Conservation (phyloP, 208 protist genomes). For the Angomonas ambiguus region DNA sequence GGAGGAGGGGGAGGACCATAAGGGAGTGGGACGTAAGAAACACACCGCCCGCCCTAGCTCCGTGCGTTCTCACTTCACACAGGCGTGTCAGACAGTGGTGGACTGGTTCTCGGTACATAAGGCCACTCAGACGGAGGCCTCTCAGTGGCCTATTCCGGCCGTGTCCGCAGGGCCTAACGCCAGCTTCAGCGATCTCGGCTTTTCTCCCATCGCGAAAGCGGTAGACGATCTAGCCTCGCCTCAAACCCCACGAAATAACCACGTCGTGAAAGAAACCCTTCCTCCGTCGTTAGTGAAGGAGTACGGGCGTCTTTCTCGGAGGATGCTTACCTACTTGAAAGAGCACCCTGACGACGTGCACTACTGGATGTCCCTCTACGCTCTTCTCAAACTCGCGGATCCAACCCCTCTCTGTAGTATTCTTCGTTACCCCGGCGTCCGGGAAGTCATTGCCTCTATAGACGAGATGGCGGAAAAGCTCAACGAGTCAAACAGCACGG, state of each 20-base stretch:
- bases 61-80: neutral
- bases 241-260: neutral
- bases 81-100: neutral
- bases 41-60: neutral
- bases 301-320: constrained; percentile 24
- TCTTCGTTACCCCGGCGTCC: neutral
- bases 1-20: neutral
- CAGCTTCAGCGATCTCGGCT: neutral
- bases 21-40: neutral
- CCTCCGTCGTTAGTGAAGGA: constrained; percentile 24
- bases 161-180: neutral
- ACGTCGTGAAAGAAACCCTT: constrained; percentile 4
- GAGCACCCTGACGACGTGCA: constrained; percentile 6
- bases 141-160: neutral
- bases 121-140: constrained; percentile 2
- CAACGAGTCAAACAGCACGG: too few relatives aligned
- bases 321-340: constrained; percentile 16
- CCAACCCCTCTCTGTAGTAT: neutral
- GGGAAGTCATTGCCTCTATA: neutral
- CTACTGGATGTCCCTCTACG: constrained; percentile 43
- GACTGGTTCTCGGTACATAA: neutral
- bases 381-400: constrained; percentile 37
- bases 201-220: neutral
- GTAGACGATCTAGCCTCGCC: neutral
- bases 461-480: too few relatives aligned